Evolutionary conservation across 257 asterid species (phyloP), one percentile per base, ranked within the genome.

Genomic region (Eucommia ulmoides): DNA sequence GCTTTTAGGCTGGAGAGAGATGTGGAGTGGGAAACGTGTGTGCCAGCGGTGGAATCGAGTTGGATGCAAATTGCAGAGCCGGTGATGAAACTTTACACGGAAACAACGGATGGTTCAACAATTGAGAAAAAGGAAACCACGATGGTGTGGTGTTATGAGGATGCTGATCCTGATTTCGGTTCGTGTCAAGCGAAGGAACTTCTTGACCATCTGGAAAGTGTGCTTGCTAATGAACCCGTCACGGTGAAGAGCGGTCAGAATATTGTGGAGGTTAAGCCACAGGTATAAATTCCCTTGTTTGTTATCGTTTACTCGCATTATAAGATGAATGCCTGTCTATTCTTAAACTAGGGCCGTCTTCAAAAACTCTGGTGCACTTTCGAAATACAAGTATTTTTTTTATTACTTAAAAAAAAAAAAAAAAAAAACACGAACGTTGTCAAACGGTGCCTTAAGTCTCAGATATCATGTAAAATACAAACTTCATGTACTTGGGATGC

Each of bases 41-140:
- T 74, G 23, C 79, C 94, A 2, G 67, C 46, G 19, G 82, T 68
- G 20, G 96, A 85, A 58, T 82, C 94, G 59, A 69, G 81, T 41
- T 85, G 96, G 96, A 85, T 79, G 71, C 94, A 85, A 70, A 85
- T 85, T 45, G 94, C 85, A 0, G 94, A 82, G 67, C 96, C 96
- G 0, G 94, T 85, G 0, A 85, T 85, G 96, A 78, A 65, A 24
- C 91, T 82, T 19, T 85, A 85, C 68, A 82, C 92, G 0, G 96
- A 85, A 70, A 78, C 96, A 3, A 85, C 96, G 1, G 96, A 85
- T 52, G 96, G 96, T 47, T 85, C 96, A 15, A 73, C 70, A 49
- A 82, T 85, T 55, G 96, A 85, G 47, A 53, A 56, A 38, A 82
- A 80, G 62, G 96, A 85, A 68, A 82, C 92, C 15, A 79, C 88